Conservation (phyloP, 257 asterid genomes). For the Haberlea rhodopensis region DNA sequence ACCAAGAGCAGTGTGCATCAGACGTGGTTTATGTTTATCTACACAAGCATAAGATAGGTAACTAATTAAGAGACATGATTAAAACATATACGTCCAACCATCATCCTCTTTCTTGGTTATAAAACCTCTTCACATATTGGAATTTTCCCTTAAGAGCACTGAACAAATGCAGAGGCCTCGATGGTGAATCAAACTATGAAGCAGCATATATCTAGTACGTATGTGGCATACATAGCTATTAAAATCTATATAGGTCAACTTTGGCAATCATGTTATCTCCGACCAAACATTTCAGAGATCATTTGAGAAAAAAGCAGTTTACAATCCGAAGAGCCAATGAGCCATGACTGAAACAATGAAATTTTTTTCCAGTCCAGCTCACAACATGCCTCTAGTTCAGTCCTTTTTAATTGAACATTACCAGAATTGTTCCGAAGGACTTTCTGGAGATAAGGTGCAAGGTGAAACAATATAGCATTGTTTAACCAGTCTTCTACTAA, state of each 20-base stretch:
- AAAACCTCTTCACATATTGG: not conserved
- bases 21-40: not conserved
- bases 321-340: not conserved
- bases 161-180: too few relatives aligned
- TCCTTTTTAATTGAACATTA: not conserved
- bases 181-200: too few relatives aligned
- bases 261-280: slow-evolving; percentile 2
- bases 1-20: slow-evolving; percentile 4
- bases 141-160: too few relatives aligned
- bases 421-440: not conserved
- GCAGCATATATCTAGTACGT: too few relatives aligned
- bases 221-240: not conserved
- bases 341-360: not conserved
- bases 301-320: slow-evolving; percentile 14
- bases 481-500: slow-evolving; percentile 15
- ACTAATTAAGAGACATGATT: slow-evolving; percentile 13
- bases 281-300: slow-evolving; percentile 2
- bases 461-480: not conserved
- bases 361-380: not conserved
- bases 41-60: slow-evolving; percentile 18
- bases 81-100: not conserved
- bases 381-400: not conserved
- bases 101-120: not conserved
- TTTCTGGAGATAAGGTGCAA: not conserved
- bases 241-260: not conserved